Base-by-base conservation (phyloP, 352 stramenopile genomes). In the Phytopythium helicoides region DNA sequence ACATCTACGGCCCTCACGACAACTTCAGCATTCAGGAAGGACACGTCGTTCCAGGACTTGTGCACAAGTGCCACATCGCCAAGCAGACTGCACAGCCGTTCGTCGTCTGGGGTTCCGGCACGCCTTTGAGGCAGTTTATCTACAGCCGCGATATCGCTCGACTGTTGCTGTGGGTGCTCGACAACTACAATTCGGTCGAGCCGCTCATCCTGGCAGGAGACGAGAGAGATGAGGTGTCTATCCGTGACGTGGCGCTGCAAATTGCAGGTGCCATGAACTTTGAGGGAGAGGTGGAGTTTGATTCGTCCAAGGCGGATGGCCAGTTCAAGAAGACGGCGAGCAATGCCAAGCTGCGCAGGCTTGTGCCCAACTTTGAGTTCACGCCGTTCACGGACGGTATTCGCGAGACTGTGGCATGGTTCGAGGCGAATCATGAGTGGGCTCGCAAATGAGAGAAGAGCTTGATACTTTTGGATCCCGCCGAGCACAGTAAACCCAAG, bases 301-400 rank as follows among this genome's bases (percentile, higher is more conserved):
- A 99, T 69, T 95, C 82, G 6, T 87, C 64, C 33, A 98, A 98
- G 65, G 81, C 91, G n/a, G 97, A 99, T 71, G 97, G 97, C 6
- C 97, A 99, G 75, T 98, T 96, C 78, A 99, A 99, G 79, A 99
- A 99, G 80, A 99, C 97, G 14, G 96, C 96, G 3, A 96, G 79
- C 62, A 99, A 99, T 63, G 89, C 77, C 16, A 99, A 99, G 62
- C 72, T 99, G 57, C 84, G 91, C 21, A 64, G 57, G 34, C 82
- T 93, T 22, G 62, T 86, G 37, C 95, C 96, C 4, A 58, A 73
- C 8, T 99, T 98, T 62, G 59, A 97, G 61, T 99, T 99, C 68
- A 98, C 92, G 15, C 61, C 85, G 6, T 97, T 99, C 26, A 62
- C 82, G 19, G 72, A 98, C 16, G 96, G 94, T 0, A 60, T 91